Percentiles rank a stretch among this genome's conserved stretches.
phyloP scores from a whole-genome alignment of 495 filamentous ascomycete species.

The Apodospora peruviana region DNA sequence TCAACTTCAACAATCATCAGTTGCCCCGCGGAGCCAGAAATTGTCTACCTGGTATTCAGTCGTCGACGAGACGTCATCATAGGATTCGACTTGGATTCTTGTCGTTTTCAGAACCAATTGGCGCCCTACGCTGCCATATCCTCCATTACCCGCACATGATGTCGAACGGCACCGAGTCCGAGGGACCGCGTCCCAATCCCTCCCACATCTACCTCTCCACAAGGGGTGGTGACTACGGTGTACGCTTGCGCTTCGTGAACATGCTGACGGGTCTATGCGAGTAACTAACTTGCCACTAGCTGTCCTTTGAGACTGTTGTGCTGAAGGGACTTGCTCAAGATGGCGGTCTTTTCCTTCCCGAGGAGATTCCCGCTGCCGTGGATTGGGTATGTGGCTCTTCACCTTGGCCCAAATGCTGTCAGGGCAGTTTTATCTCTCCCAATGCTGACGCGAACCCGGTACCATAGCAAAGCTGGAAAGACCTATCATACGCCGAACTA shows the following conservation, averaged over 20 bases:
- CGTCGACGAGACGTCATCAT: neutral
- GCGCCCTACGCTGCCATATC: neutral
- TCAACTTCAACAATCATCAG: too few species aligned
- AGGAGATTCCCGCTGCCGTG: conserved; percentile 63
- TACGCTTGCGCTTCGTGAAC: conserved; percentile 38
- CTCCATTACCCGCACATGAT: conserved; percentile 23
- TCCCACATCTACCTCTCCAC: conserved; percentile 73
- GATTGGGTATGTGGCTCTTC: conserved; percentile 43
- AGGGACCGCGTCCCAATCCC: conserved; percentile 13
- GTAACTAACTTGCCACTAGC: conserved; percentile 37
- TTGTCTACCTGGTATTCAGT: too few species aligned
- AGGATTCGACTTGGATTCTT: neutral
- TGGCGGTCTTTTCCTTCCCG: conserved; percentile 84
- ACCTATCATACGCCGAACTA: conserved; percentile 72
- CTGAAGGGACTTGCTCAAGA: conserved; percentile 86
- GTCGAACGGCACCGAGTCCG: conserved; percentile 20
- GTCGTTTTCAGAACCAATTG: neutral
- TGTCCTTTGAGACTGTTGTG: conserved; percentile 87
- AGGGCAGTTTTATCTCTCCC: neutral
- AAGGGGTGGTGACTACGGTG: conserved; percentile 71
- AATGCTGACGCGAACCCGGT: neutral
- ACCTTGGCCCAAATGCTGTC: neutral
- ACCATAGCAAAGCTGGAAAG: conserved; percentile 53
- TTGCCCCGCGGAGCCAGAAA: too few species aligned
- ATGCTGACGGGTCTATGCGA: neutral